Conservation (phyloP, 441 rosid species). For the Erodium moschatum region DNA sequence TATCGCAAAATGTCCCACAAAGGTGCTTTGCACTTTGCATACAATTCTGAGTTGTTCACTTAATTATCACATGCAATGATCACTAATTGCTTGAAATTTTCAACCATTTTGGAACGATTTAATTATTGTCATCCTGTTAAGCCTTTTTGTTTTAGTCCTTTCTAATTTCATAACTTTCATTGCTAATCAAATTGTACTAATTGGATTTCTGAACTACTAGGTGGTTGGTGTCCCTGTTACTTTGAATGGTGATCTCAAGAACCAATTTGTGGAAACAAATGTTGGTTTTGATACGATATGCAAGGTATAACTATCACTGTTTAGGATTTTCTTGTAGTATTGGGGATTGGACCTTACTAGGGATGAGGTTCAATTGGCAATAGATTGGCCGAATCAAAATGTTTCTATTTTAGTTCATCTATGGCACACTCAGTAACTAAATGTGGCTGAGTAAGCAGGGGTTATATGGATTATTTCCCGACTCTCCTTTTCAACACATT, state of each 20-base stretch:
- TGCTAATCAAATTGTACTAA: neutral
- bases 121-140: neutral
- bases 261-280: slow-evolving; percentile 89
- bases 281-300: slow-evolving; percentile 97
- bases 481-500: neutral
- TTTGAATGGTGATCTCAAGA: slow-evolving; percentile 89
- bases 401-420: too few species aligned
- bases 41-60: neutral
- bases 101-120: neutral
- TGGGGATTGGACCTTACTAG: neutral
- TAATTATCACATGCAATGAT: neutral
- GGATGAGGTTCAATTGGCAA: too few species aligned
- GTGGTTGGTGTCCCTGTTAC: slow-evolving; percentile 98
- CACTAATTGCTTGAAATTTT: neutral
- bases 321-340: neutral
- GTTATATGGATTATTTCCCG: neutral
- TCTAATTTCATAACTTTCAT: neutral
- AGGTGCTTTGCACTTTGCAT: slow-evolving; percentile 36
- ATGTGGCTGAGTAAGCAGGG: neutral
- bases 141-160: neutral
- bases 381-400: too few species aligned
- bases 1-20: slow-evolving; percentile 77
- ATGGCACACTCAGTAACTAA: too few species aligned
- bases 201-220: slow-evolving; percentile 29
- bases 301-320: slow-evolving; percentile 44